A percentile compares a stretch with the other conserved stretches of the same genome.
These are phyloP conservation scores for Cordyceps fumosorosea DNA, from an alignment of 2,329 filamentous ascomycete genomes.

Conservation along the genomic window DNA sequence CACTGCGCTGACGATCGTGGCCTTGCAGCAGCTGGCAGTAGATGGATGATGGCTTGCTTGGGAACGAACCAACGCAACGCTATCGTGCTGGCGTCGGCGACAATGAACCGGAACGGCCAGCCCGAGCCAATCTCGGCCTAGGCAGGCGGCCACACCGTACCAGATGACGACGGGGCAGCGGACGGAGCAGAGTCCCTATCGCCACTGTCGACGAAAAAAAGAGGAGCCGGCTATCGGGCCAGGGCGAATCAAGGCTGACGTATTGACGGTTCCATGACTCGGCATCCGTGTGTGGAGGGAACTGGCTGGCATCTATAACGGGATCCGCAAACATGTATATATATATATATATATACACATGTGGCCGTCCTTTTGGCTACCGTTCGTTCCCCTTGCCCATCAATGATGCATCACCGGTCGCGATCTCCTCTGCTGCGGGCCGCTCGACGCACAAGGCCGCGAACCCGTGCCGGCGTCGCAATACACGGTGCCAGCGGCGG, in stretches of 20 bases:
- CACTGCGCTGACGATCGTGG: too few relatives aligned
- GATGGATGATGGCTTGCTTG: too few relatives aligned
- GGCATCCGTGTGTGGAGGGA: background rate
- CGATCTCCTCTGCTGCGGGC: too few relatives aligned
- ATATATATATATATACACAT: background rate
- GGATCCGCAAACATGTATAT: background rate
- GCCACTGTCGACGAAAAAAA: background rate
- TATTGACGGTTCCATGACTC: background rate
- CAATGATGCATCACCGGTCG: background rate
- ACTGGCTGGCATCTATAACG: too few relatives aligned
- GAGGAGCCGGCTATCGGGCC: constrained; percentile 4
- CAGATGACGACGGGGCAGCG: background rate
- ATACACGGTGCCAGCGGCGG: background rate
- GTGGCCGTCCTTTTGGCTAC: too few relatives aligned
- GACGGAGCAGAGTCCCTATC: background rate
- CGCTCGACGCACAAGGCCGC: background rate
- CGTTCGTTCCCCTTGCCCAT: too few relatives aligned
- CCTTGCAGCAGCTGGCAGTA: too few relatives aligned
- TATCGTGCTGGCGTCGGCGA: constrained; percentile 3
- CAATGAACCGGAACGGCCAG: constrained; percentile 12
- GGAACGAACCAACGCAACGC: background rate
- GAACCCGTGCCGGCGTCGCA: constrained; percentile 7
- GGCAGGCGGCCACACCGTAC: background rate
- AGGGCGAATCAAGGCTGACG: background rate
- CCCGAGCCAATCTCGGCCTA: constrained; percentile 1